Base-by-base conservation (phyloP, 768 basidiomycete species). In the Termitomyces sp. region DNA sequence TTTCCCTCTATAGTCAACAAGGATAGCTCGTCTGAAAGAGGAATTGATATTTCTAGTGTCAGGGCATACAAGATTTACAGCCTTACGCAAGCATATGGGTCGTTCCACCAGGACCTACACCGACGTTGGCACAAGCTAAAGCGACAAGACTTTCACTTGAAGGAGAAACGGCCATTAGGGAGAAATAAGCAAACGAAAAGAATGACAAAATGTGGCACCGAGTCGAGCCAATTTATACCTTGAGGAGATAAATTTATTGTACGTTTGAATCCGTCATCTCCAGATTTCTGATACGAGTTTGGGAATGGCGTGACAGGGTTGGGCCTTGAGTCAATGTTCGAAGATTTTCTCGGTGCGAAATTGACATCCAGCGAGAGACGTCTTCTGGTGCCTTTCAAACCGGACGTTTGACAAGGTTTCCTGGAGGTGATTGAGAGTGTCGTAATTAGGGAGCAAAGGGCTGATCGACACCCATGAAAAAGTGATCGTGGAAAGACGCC, bases 31-130 rank as follows among this genome's bases (percentile, higher is more conserved):
- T 30, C 79, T 80, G 45, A 18, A 60, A 35, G 48, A 45, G 50
- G 38, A 30, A 32, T 43, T 45, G 48, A 49, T 51, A 30, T 36
- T 40, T 52, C 36, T 35, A 7, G 14, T 53, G 44, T 35, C 38
- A 58, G 9, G 56, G 28, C 46, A 28, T 18, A 38, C 16, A 43
- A 52, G 38, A 26, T 55, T 33, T 54, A 53, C 36, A 14, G 44
- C 78, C 86, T 61, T 74, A 91, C 90, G 89, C 90, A 36, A 92
- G 76, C 85, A 92, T 88, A 40, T 85, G 81, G 2, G 90, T 92
- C 16, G 86, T 86, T 7, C 90, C 90, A 3, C 90, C 89, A 18
- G 87, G 85, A 30, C 89, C 89, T 38, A 88, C 86, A 13, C 90
- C 90, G n/a, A 91, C 86, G 61, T 83, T 84, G 52, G 77, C 74